Evolutionary conservation across 139 green algal species (phyloP), one percentile per base, ranked within the genome.

Genomic region (Micractinium sp.): DNA sequence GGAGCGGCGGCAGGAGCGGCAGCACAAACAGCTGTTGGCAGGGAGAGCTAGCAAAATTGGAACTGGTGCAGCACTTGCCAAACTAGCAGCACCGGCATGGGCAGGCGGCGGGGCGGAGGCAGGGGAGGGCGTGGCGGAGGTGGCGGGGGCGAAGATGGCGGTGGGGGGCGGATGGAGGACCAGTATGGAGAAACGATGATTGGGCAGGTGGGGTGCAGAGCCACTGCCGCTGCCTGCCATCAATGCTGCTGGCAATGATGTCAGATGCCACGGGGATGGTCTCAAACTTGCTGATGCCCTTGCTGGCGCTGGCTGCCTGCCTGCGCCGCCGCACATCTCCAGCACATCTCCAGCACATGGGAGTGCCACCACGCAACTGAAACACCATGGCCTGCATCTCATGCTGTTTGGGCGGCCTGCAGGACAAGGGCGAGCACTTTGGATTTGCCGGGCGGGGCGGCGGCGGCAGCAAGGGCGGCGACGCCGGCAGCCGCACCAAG

Each of bases 151-250:
- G 74, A 35, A 1, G 74, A 47, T 20, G 74, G 39, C 3, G 74
- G 74, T 15, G 36, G 81, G 47, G 85, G 80, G 56, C 33, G 75
- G 23, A 89, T 60, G 82, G 91, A 95, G 27, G 95, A 97, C 78
- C 95, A 97, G 73, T 97, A 94, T 90, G 95, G 95, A 5, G 95
- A 93, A 61, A 67, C 87, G 3, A 89, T 91, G 76, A 60, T 71
- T 31, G 61, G 80, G 25, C 89, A 92, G 88, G 88, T 81, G 66
- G 29, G 36, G 27, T 60, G 25, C 7, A 53, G 35, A 19, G 38
- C 78, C 33, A 18, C 18, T 23, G 20, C 39, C 73, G 7, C n/a
- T 79, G 31, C 73, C 73, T 27, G 22, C 63, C 63, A 27, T 23
- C 18, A 12, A 79, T 23, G 27, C 73, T 3, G n/a, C 73, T 39